Evolutionary conservation across 2,329 filamentous ascomycete species (phyloP).

Genomic region (Neopestalotiopsis clavispora): DNA sequence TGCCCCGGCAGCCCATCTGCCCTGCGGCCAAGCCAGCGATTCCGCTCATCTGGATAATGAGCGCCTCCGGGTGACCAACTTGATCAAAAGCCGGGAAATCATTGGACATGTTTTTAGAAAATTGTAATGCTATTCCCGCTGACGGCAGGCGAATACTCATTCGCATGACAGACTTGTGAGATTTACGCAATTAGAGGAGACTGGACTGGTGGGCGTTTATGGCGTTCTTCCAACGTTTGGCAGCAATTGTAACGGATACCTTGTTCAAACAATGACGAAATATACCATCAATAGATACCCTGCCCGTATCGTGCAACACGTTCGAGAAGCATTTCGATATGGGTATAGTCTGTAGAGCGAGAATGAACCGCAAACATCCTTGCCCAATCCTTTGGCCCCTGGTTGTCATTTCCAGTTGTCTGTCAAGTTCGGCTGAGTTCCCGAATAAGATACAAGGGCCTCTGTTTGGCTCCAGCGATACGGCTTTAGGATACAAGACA

Average conservation of each 20-base stretch:
- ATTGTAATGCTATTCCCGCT: constrained; percentile 43
- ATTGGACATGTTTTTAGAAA: constrained; percentile 84
- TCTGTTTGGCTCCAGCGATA: too few species aligned
- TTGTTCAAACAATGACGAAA: background rate
- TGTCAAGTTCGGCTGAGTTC: background rate
- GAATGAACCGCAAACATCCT: background rate
- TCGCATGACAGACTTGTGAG: background rate
- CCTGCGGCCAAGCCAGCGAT: constrained; percentile 93
- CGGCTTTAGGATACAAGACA: background rate
- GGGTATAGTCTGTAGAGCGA: background rate
- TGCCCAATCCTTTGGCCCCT: background rate
- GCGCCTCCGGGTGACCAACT: constrained; percentile 82
- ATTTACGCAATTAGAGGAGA: background rate
- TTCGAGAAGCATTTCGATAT: background rate
- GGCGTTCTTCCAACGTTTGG: background rate
- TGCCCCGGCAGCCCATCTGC: constrained; percentile 89
- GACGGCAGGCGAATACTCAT: background rate
- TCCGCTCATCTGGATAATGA: constrained; percentile 95
- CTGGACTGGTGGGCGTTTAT: background rate
- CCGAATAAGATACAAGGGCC: too few species aligned
- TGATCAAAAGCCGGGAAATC: constrained; percentile 91
- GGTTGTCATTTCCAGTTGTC: background rate
- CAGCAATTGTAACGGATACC: too few species aligned
- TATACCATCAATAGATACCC: background rate
- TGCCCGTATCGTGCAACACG: background rate